phyloP scores from a whole-genome alignment of 345 rosid species.

The Dipteronia dyeriana region DNA sequence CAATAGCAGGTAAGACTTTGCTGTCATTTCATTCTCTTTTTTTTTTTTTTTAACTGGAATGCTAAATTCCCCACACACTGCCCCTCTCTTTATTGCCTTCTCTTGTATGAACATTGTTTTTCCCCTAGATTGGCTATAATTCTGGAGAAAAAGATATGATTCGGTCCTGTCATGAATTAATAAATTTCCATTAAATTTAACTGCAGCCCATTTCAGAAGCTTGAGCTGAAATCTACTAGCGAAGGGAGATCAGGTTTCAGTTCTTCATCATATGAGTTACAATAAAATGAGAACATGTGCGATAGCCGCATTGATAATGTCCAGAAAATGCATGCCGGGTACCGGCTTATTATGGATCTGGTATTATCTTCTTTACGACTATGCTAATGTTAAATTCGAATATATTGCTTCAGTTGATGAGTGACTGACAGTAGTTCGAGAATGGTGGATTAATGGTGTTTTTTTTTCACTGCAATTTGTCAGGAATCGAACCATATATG shows the following conservation, averaged over 20 bases:
- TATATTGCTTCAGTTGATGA: not conserved
- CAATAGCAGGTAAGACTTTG: conserved; percentile 64
- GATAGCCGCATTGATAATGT: not conserved
- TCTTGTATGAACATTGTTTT: not conserved
- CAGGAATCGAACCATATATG: too few relatives aligned
- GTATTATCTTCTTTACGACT: not conserved
- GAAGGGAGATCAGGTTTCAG: conserved; percentile 79
- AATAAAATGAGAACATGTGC: conserved; percentile 32
- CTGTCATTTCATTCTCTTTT: not conserved
- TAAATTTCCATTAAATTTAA: conserved; percentile 11
- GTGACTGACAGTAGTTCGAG: not conserved
- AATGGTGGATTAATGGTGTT: not conserved
- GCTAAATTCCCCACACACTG: not conserved
- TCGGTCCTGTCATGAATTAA: not conserved
- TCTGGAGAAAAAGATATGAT: not conserved
- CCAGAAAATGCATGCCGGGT: not conserved
- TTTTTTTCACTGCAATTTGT: not conserved
- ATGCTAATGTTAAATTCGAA: not conserved
- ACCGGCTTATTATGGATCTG: not conserved
- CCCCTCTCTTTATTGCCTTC: not conserved
- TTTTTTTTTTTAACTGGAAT: not conserved
- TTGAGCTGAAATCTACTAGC: conserved; percentile 76
- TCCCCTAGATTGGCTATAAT: not conserved
- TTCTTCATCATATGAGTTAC: conserved; percentile 82
- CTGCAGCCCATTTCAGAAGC: conserved; percentile 93